Evolutionary conservation across 129 eudicot genomes (phyloP).

Genomic region (Arctium lappa): DNA sequence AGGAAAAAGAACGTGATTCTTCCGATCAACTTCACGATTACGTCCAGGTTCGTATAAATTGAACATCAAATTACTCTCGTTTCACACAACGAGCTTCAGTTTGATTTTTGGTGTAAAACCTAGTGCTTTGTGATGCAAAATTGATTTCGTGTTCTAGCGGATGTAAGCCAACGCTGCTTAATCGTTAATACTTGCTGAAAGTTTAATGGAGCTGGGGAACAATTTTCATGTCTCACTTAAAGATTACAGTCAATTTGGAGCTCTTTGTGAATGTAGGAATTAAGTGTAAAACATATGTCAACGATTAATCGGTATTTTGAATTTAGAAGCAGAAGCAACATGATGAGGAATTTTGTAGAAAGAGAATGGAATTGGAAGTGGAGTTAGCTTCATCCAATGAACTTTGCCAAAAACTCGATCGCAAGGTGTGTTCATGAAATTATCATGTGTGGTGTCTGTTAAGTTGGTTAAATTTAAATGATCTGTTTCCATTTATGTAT

Average conservation of each 20-base stretch:
- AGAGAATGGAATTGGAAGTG: constrained; percentile 36
- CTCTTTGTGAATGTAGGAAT: background rate
- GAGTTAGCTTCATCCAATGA: constrained; percentile 48
- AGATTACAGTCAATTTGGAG: background rate
- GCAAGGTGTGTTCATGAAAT: constrained; percentile 37
- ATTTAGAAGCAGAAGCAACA: constrained; percentile 41
- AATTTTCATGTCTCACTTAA: background rate
- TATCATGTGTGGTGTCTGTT: background rate
- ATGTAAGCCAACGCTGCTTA: background rate
- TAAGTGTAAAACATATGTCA: background rate
- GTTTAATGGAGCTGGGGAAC: background rate
- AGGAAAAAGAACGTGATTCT: constrained; percentile 51
- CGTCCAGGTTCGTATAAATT: constrained; percentile 37
- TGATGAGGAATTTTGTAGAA: constrained; percentile 39
- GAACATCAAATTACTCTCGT: background rate
- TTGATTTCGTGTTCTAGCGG: background rate
- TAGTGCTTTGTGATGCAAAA: background rate
- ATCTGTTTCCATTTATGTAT: background rate
- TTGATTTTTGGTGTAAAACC: background rate
- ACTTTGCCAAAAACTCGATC: constrained; percentile 39
- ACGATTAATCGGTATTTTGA: background rate
- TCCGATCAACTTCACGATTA: constrained; percentile 39
- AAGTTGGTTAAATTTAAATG: background rate
- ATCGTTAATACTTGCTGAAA: background rate
- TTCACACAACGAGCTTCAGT: background rate